Evolutionary conservation across 169 alveolate genomes (phyloP).

Genomic region (Eimeria necatrix): DNA sequence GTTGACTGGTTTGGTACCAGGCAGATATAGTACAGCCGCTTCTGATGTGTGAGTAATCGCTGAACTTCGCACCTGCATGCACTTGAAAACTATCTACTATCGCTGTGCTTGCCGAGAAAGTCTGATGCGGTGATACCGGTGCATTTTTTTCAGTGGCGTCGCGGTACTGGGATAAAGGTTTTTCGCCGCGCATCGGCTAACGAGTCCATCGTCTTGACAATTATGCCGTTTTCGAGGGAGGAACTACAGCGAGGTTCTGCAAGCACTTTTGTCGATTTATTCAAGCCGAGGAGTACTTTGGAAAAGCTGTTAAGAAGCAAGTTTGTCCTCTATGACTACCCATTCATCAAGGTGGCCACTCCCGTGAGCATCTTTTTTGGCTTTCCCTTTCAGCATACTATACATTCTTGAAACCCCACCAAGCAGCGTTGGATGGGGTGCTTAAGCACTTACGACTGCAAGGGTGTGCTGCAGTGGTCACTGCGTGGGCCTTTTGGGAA

Average conservation of each 20-base stretch:
- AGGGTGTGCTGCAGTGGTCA: no score
- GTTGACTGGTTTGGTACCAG: no score
- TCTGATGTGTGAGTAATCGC: no score
- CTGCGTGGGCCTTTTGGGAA: no score
- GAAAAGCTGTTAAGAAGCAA: constrained; percentile 28
- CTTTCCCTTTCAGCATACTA: not conserved
- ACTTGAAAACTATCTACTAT: no score
- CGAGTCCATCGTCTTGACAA: constrained; percentile 47
- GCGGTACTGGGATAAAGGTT: constrained; percentile 74
- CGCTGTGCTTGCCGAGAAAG: no score
- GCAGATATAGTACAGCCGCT: no score
- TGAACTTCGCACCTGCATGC: no score
- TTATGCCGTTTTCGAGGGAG: constrained; percentile 55
- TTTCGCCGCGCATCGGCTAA: constrained; percentile 50
- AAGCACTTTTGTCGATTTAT: not conserved
- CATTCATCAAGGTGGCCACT: constrained; percentile 68
- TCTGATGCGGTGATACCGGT: no score
- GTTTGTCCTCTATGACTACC: constrained; percentile 77
- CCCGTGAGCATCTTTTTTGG: constrained; percentile 49
- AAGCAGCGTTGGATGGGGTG: no score
- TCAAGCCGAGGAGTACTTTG: constrained; percentile 33
- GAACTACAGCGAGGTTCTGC: constrained; percentile 3
- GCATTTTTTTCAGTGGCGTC: constrained; percentile 66
- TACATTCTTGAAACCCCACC: no score
- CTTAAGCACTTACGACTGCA: no score